Base-by-base conservation (phyloP, 805 yeast species). In the Hanseniaspora clermontiae region DNA sequence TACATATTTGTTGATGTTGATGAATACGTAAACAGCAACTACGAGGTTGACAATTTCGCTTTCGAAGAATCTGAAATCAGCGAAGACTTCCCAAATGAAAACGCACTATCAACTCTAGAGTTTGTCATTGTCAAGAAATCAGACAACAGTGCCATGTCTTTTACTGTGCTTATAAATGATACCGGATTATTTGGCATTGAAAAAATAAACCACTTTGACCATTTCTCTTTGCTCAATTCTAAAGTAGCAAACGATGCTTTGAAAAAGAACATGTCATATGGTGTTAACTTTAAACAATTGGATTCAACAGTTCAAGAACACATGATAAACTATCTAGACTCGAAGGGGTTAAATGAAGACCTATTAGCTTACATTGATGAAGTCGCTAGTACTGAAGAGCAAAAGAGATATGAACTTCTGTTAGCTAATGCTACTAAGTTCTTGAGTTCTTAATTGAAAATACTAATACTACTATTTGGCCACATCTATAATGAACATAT, bases 221-320 rank as follows among this genome's bases (percentile, higher is more conserved):
- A 78, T 59, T 79, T 79, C 36, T 68, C 74, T 34, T 75, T 78
- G 47, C 86, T 88, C 36, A 64, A 78, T 55, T 72, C 76, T 52
- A 83, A 82, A 63, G 63, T 77, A 51, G 78, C 86, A 11, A 84
- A 82, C 63, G 79, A 81, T 51, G 83, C 80, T 60, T 73, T 80
- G 58, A 68, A 72, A 62, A 84, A 93, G 63, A 84, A 84, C 61
- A 71, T 77, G 60, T 71, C 74, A 52, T 90, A 89, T 77, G 97
- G 97, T 34, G 96, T 97, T 57, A 83, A 88, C 61, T 88, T 86
- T 73, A 73, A 82, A 58, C 84, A 85, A 70, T 78, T 90, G 67
- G 96, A 89, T 67, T 95, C 86, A 68, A 77, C 79, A 59, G 76
- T 90, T 61, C 96, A 90, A 76, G 80, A 80, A 62, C 76, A 83